Percentiles rank a stretch among this genome's conserved stretches.
These are phyloP conservation scores for Aspergillus aculeatinus DNA, from an alignment of 2,329 filamentous ascomycete genomes.

Conservation along the genomic window DNA sequence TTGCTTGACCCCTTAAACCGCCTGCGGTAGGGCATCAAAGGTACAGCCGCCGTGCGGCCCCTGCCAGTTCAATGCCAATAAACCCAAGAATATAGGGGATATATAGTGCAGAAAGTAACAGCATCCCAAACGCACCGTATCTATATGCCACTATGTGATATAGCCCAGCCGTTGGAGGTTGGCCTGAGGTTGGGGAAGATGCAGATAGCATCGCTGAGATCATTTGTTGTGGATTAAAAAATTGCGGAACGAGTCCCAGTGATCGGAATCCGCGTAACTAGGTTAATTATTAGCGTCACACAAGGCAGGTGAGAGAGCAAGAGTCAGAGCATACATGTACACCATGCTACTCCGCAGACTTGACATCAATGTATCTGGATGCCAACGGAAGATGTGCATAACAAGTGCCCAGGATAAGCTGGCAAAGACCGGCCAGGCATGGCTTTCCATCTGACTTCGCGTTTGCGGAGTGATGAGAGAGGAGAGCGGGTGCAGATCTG, in stretches of 20 bases:
- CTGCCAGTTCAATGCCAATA: neutral
- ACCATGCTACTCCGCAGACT: slow-evolving; percentile 94
- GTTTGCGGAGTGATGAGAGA: slow-evolving; percentile 46
- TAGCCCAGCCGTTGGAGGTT: neutral
- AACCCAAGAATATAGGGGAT: neutral
- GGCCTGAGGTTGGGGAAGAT: neutral
- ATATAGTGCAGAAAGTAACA: neutral
- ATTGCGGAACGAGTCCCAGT: slow-evolving; percentile 83
- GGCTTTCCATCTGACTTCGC: slow-evolving; percentile 56
- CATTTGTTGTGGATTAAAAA: slow-evolving; percentile 81
- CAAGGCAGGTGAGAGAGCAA: neutral
- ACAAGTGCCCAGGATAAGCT: slow-evolving; percentile 87
- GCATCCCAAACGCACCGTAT: neutral
- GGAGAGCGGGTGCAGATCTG: slow-evolving; percentile 44
- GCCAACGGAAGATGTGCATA: slow-evolving; percentile 92
- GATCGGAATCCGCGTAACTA: slow-evolving; percentile 75
- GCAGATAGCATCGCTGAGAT: slow-evolving; percentile 2
- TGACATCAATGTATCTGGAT: slow-evolving; percentile 86
- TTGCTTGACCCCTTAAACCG: neutral
- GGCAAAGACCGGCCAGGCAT: slow-evolving; percentile 92
- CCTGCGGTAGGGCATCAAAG: neutral
- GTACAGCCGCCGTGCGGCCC: neutral
- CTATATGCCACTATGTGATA: neutral
- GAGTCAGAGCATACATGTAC: slow-evolving; percentile 74
- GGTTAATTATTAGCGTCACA: slow-evolving; percentile 8